These are phyloP conservation scores for Cladophialophora chaetospira DNA, from an alignment of 2,329 filamentous ascomycete genomes.

Conservation along the genomic window DNA sequence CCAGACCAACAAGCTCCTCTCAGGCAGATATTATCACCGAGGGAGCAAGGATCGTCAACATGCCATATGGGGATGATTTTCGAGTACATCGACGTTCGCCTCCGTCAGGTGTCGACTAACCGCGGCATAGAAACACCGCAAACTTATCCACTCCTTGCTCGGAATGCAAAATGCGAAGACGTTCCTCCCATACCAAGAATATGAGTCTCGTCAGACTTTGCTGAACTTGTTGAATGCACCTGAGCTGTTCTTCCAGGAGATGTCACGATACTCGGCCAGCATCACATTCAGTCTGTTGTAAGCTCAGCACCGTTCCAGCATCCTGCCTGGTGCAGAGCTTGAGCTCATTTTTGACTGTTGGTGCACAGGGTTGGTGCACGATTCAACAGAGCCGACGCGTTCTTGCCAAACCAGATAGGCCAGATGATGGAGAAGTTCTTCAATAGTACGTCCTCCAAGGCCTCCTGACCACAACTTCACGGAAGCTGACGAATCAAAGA, in stretches of 20 bases:
- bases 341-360: background rate
- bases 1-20: slow-evolving; percentile 1
- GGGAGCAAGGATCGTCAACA: slow-evolving; percentile 8
- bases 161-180: slow-evolving; percentile 10
- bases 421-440: slow-evolving; percentile 11
- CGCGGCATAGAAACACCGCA: slow-evolving; percentile 2
- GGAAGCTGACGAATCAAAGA: background rate
- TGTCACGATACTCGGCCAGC: slow-evolving; percentile 8
- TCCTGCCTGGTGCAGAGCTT: background rate
- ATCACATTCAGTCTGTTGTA: slow-evolving; percentile 5
- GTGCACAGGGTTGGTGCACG: background rate
- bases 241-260: slow-evolving; percentile 1
- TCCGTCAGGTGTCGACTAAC: background rate
- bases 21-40: slow-evolving; percentile 11
- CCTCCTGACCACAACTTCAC: background rate
- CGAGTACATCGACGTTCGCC: background rate
- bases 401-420: slow-evolving; percentile 3
- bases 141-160: slow-evolving; percentile 7
- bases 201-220: slow-evolving; percentile 5
- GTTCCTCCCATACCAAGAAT: slow-evolving; percentile 9
- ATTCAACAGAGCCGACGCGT: slow-evolving; percentile 4
- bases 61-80: slow-evolving; percentile 12
- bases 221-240: background rate
- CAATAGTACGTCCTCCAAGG: background rate
- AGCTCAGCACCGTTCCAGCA: background rate